Base-by-base conservation (phyloP, 2,329 filamentous ascomycete genomes). In the Knufia petricola region DNA sequence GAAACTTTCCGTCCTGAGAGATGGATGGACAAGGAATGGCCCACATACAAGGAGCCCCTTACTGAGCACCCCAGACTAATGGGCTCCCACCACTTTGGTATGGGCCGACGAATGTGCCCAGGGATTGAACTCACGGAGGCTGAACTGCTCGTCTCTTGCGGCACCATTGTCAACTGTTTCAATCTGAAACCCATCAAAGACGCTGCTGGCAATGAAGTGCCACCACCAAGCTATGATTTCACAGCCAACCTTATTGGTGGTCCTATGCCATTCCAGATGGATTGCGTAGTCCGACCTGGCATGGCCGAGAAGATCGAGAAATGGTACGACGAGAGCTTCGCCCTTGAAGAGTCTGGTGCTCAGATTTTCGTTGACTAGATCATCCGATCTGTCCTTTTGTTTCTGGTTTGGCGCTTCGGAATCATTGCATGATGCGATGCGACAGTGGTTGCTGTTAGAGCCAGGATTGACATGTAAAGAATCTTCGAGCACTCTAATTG, bases 51-150 rank as follows among this genome's bases (percentile, higher is more conserved):
- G 52, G 57, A 59, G 50, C 60, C 17, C 23, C 56, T 63, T 26
- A 60, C 60, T n/a, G 52, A 57, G 34, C 57, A 63, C 41, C 60
- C 60, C 17, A 55, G 49, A 41, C 54, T 61, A 15, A 59, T 57
- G 52, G 55, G 57, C 44, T 55, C 56, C 45, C 54, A 58, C 44
- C 53, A 54, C 43, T 62, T 62, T 49, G 59, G 59, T 24, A 62
- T 58, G 54, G 60, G 60, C 48, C 55, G 58, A n/a, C 56, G 60
- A 39, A 56, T 57, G 51, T 63, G 60, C 45, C 58, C 58, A 7
- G 60, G 60, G 39, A 57, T 61, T 26, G 55, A 61, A 49, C 44
- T 60, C 34, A 58, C 55, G 13, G 53, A 60, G 42, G 56, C 53
- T 15, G 58, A 60, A 39, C 36, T 60, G 20, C 47, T 60, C 7